Evolutionary conservation across 345 rosid species (phyloP).

Genomic region (Eucalyptus lansdowneana): DNA sequence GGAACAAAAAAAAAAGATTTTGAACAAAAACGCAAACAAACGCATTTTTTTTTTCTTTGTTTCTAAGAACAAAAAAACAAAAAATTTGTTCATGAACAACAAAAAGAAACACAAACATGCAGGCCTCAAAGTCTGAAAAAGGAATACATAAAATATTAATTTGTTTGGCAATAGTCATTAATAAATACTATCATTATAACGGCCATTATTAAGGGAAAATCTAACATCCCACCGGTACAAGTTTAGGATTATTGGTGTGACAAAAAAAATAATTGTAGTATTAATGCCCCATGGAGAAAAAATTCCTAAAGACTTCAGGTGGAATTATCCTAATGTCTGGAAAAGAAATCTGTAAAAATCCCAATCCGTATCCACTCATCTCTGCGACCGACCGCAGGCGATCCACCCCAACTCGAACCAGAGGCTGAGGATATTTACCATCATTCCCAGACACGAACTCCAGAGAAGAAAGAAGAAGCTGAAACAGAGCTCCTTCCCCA

Average conservation of each 20-base stretch:
- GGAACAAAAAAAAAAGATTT: no score
- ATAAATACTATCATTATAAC: no score
- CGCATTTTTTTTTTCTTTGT: no score
- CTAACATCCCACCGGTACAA: rapidly evolving
- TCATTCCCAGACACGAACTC: background rate
- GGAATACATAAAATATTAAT: background rate
- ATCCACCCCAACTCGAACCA: background rate
- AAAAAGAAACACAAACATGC: no score
- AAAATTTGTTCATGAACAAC: no score
- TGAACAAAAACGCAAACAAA: no score
- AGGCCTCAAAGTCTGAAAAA: no score
- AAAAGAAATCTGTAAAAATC: background rate
- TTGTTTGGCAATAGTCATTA: no score
- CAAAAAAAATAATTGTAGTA: rapidly evolving
- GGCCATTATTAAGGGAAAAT: background rate
- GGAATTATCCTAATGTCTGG: background rate
- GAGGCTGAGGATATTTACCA: background rate
- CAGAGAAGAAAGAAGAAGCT: background rate
- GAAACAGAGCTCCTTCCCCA: background rate
- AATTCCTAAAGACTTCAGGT: background rate
- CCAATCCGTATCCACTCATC: background rate
- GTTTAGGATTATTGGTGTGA: background rate
- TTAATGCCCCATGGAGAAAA: background rate
- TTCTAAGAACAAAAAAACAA: no score
- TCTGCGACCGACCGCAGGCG: background rate